These are phyloP conservation scores for Neoscytalidium dimidiatum DNA, from an alignment of 2,329 filamentous ascomycete species.

Conservation along the genomic window DNA sequence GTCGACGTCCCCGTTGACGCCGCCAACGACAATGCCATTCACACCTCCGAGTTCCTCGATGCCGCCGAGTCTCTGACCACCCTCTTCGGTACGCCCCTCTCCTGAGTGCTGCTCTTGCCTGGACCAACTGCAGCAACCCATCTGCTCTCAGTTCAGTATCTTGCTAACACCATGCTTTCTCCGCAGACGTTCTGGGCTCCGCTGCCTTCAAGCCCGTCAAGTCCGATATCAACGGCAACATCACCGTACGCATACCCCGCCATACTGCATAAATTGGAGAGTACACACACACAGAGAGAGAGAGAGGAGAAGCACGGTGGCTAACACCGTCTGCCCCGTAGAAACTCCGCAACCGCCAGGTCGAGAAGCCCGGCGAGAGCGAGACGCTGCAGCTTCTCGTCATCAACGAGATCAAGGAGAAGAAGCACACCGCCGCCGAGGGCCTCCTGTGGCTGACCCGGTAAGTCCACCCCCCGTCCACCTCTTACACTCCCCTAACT, in stretches of 20 bases:
- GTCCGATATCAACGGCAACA: slow-evolving; percentile 85
- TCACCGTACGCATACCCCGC: slow-evolving; percentile 64
- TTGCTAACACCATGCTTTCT: not conserved
- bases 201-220: slow-evolving; percentile 89
- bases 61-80: slow-evolving; percentile 83
- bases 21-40: slow-evolving; percentile 71
- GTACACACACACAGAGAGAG: not conserved
- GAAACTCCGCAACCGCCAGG: slow-evolving; percentile 87
- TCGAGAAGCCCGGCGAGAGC: slow-evolving; percentile 76
- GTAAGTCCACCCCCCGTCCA: slow-evolving; percentile 50
- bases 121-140: not conserved
- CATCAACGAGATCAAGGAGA: slow-evolving; percentile 82
- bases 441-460: slow-evolving; percentile 88
- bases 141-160: too few relatives aligned
- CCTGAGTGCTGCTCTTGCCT: not conserved
- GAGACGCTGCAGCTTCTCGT: slow-evolving; percentile 82
- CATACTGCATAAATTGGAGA: not conserved
- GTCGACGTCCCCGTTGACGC: slow-evolving; percentile 75
- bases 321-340: slow-evolving; percentile 38
- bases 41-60: slow-evolving; percentile 85
- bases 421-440: slow-evolving; percentile 86
- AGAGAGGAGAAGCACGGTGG: not conserved
- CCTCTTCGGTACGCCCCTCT: slow-evolving; percentile 69
- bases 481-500: not conserved
- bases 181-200: slow-evolving; percentile 59